These are phyloP conservation scores for Leishmania tarentolae DNA, from an alignment of 208 protist genomes.

Conservation along the genomic window DNA sequence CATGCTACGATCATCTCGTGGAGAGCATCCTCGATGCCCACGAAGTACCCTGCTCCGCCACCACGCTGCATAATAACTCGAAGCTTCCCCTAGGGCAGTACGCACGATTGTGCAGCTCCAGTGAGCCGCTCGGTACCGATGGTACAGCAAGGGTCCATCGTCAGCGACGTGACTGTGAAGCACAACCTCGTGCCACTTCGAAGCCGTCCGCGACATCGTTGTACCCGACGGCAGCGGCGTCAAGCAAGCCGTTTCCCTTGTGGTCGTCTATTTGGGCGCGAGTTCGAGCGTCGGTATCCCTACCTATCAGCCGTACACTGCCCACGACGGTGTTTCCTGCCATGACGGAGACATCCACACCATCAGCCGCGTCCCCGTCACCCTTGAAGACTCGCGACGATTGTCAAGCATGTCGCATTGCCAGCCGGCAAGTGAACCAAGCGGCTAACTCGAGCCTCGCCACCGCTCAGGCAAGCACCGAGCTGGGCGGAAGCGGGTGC, in stretches of 20 bases:
- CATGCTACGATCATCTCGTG: conserved; percentile 21
- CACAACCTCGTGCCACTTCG: neutral
- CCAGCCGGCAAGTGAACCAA: neutral
- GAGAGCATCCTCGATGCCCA: conserved; percentile 24
- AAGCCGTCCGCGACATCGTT: neutral
- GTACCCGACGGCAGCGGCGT: neutral
- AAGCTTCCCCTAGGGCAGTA: conserved; percentile 17
- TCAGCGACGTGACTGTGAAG: neutral
- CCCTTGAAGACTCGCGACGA: conserved; percentile 6
- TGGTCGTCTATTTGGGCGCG: conserved; percentile 15
- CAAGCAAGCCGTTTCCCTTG: neutral
- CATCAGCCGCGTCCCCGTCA: conserved; percentile 2
- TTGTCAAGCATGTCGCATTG: neutral
- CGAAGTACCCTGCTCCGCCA: conserved; percentile 5
- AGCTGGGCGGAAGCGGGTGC: conserved; percentile 5
- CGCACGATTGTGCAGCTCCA: conserved; percentile 17
- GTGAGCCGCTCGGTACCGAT: neutral
- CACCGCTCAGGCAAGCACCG: neutral
- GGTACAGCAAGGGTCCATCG: neutral
- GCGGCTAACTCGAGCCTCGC: neutral
- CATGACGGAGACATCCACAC: neutral
- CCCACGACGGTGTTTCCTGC: neutral
- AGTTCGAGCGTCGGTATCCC: conserved; percentile 2
- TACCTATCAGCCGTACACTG: neutral
- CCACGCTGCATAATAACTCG: neutral